Evolutionary conservation across 352 stramenopile genomes (phyloP).

Genomic region (Globisporangium acanthophoron): DNA sequence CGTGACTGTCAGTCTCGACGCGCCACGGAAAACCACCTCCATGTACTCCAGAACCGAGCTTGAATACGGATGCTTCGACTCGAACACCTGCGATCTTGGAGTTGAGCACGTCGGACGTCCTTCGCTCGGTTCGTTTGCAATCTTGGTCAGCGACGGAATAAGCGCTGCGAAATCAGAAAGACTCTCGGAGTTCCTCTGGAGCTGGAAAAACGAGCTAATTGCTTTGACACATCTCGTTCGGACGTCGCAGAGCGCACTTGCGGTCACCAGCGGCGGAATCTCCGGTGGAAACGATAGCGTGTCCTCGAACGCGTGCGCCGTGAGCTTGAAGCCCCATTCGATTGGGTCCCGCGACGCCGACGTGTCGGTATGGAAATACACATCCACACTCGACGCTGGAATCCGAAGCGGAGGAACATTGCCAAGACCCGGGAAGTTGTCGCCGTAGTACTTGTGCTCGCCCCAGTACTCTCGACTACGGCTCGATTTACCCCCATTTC

Average conservation of each 20-base stretch:
- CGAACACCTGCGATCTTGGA: conserved; percentile 58
- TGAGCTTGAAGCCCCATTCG: conserved; percentile 84
- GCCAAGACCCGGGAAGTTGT: conserved; percentile 63
- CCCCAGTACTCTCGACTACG: conserved; percentile 42
- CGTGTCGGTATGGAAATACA: conserved; percentile 64
- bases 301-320: conserved; percentile 60
- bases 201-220: conserved; percentile 24
- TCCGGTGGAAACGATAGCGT: conserved; percentile 45
- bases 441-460: conserved; percentile 69
- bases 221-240: conserved; percentile 54
- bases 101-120: conserved; percentile 43
- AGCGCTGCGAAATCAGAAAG: conserved; percentile 17
- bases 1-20: conserved; percentile 51
- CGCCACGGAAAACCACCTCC: conserved; percentile 66
- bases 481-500: conserved; percentile 7
- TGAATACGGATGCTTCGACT: conserved; percentile 83
- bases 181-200: conserved; percentile 11
- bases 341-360: conserved; percentile 22
- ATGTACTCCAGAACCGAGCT: conserved; percentile 81
- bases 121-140: conserved; percentile 40
- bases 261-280: conserved; percentile 29
- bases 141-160: conserved; percentile 25
- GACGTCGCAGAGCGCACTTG: conserved; percentile 51
- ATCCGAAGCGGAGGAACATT: conserved; percentile 55
- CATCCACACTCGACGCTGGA: conserved; percentile 49